Percentiles rank a stretch among this genome's conserved stretches.
Evolutionary conservation across 352 stramenopile species (phyloP).

Genomic region (Elongisporangium prolatum): DNA sequence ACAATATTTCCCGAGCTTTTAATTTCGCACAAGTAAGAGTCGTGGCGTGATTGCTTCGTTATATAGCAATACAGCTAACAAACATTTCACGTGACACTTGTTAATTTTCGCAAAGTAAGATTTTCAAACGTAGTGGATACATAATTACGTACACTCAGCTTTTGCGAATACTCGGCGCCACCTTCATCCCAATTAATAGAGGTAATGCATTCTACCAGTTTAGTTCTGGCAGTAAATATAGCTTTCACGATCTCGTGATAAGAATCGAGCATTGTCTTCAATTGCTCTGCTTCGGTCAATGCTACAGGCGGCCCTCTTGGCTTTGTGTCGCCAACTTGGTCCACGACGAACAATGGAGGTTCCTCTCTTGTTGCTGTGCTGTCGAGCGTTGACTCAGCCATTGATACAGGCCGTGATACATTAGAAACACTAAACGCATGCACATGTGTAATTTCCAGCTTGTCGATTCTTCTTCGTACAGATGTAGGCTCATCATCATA

Average conservation of each 20-base stretch:
- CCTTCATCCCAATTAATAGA: conserved; percentile 3
- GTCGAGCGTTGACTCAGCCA: not conserved
- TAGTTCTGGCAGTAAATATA: not conserved
- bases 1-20: conserved; percentile 19
- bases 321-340: not conserved
- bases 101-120: not conserved
- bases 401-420: not conserved
- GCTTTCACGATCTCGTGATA: not conserved
- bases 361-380: not conserved
- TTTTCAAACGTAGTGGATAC: not conserved
- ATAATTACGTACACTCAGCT: not conserved
- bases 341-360: not conserved
- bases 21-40: conserved; percentile 19
- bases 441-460: not conserved
- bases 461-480: not conserved
- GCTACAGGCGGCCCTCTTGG: not conserved
- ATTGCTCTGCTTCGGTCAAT: not conserved
- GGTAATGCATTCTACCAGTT: not conserved
- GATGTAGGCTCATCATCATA: not conserved
- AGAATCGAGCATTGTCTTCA: not conserved
- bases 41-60: not conserved
- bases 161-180: not conserved
- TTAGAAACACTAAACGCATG: not conserved
- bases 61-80: not conserved
- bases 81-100: not conserved